A percentile compares a stretch with the other conserved stretches of the same genome.
Conservation (phyloP, 2,329 filamentous ascomycete genomes). For the Aaosphaeria arxii region DNA sequence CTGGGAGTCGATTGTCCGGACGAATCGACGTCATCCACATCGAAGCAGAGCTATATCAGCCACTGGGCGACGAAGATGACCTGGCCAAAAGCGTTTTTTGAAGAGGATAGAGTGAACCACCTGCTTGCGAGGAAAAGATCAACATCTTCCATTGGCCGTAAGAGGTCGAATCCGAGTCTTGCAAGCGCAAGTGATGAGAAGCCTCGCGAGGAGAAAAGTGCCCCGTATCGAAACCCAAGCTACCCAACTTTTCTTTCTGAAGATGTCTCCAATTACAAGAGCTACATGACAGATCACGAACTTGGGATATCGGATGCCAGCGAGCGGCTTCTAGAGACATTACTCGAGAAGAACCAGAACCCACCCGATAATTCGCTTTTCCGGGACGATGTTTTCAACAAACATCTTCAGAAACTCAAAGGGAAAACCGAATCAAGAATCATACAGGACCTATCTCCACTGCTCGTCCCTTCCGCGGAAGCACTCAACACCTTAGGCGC, state of each 20-base stretch:
- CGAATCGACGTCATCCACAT: conserved; percentile 4
- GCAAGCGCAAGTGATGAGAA: conserved; percentile 9
- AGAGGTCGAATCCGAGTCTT: conserved; percentile 10
- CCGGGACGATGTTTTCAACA: conserved; percentile 31
- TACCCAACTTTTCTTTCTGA: conserved; percentile 10
- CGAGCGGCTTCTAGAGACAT: conserved; percentile 11
- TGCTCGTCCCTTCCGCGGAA: conserved; percentile 15
- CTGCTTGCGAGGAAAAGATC: conserved; percentile 10
- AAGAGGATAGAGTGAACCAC: conserved; percentile 13
- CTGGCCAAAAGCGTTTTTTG: conserved; percentile 12
- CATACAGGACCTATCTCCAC: conserved; percentile 10
- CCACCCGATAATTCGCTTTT: conserved; percentile 13
- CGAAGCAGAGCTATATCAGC: conserved; percentile 6
- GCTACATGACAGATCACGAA: conserved; percentile 11
- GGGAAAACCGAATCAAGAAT: conserved; percentile 17
- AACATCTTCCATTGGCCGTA: conserved; percentile 2
- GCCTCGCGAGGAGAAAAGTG: conserved; percentile 3
- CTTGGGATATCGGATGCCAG: conserved; percentile 10
- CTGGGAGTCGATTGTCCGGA: neutral
- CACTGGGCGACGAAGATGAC: conserved; percentile 9
- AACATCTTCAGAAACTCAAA: conserved; percentile 30
- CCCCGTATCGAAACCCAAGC: conserved; percentile 12
- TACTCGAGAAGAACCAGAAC: conserved; percentile 10
- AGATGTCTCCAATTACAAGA: conserved; percentile 1
- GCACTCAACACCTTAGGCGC: conserved; percentile 8